Evolutionary conservation across 176 grass and related monocot genomes (phyloP), one percentile per base, ranked within the genome.

Genomic region (Aegilops sharonensis): DNA sequence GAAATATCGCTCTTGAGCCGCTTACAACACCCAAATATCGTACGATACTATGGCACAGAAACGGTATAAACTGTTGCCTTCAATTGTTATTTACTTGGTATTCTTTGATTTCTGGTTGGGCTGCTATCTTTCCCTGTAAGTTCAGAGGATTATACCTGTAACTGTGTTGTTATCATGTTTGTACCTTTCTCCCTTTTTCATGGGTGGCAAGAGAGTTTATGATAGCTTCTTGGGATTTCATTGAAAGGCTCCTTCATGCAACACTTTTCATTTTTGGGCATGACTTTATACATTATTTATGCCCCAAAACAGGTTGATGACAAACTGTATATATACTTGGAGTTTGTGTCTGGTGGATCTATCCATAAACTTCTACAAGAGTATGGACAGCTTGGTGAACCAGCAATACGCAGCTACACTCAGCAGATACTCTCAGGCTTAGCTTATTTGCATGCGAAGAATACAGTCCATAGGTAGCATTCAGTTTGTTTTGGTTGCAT

Each of bases 311-410:
- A 99, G 97, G 92, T 99, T 89, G 92, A 96, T 61, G 90, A 96
- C 83, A 99, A 88, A 54, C 90, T 99, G 31, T 96, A 99, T 79
- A 99, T 99, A 90, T 99, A 99, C 77, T 83, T 99, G 85, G 97
- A 99, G 77, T 99, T 94, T 90, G 97, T 99, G 25, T 99, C 97
- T 83, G 97, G 97, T 86, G 97, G 97, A 90, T 99, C 97, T 76
- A 99, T 99, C 88, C 94, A 99, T 90, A 99, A 88, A 88, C 92
- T 99, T 89, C 89, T 99, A 75, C 97, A 96, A 88, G 97, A 99
- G 43, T 96, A 99, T 81, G 97, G 94, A 25, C 90, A 93, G 71
- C 89, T 99, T 91, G 97, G 97, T 81, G 97, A 99, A 78, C 94
- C 88, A 77, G 97, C 94, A 82, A 95, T 99, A 72, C 94, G 97